Evolutionary conservation across 1,284 basidiomycete genomes (phyloP).

Genomic region (Limonomyces culmigenus): DNA sequence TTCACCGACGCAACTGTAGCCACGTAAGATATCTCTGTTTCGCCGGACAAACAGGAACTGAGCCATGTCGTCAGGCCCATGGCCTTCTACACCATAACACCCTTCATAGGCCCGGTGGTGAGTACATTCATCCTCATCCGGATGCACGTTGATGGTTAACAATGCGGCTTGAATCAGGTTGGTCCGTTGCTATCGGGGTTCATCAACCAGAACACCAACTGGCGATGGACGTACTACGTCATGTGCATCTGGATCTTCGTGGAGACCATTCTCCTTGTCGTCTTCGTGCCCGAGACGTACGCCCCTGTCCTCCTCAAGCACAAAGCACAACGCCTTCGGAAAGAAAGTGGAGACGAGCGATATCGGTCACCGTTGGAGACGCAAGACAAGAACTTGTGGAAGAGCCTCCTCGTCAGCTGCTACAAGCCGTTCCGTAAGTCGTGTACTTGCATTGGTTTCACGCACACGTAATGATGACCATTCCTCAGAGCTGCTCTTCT

Average conservation of each 20-base stretch:
- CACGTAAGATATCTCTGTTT: constrained; percentile 26
- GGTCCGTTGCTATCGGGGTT: constrained; percentile 3
- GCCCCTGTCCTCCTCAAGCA: constrained; percentile 41
- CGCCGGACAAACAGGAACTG: too few species aligned
- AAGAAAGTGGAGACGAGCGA: too few species aligned
- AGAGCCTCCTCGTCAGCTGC: constrained; percentile 23
- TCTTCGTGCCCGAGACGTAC: constrained; percentile 64
- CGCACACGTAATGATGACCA: background rate
- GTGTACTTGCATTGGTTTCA: background rate
- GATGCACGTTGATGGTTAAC: too few species aligned
- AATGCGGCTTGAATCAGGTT: too few species aligned
- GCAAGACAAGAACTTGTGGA: constrained; percentile 18
- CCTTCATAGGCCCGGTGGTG: constrained; percentile 61
- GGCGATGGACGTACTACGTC: constrained; percentile 70
- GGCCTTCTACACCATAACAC: constrained; percentile 54
- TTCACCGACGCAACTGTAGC: constrained; percentile 48
- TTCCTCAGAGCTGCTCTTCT: constrained; percentile 40
- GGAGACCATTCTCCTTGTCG: constrained; percentile 25
- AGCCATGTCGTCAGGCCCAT: constrained; percentile 36
- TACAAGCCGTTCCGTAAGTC: constrained; percentile 54
- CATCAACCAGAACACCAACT: constrained; percentile 37
- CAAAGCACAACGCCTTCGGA: too few species aligned
- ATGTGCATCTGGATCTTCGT: constrained; percentile 44
- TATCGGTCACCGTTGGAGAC: too few species aligned
- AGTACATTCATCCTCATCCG: too few species aligned